These are phyloP conservation scores for Schizochytrium sp. DNA, from an alignment of 108 stramenopile genomes.

Conservation along the genomic window DNA sequence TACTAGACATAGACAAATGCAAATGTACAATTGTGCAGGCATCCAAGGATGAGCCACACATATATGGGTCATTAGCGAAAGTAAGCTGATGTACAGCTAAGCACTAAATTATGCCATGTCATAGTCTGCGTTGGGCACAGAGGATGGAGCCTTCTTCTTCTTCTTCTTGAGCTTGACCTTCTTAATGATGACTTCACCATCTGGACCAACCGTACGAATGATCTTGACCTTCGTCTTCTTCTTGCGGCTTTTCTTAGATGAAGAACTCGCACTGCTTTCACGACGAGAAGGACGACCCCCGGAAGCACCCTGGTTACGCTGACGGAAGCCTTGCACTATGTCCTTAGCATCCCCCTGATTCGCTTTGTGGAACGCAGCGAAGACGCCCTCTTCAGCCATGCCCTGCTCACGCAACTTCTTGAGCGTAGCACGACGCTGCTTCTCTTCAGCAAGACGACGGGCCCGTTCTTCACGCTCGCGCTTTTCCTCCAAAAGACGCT, in stretches of 20 bases:
- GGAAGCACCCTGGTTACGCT: neutral
- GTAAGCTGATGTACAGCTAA: too few relatives aligned
- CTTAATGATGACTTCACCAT: slow-evolving; percentile 27
- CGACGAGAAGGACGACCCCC: neutral
- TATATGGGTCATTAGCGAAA: too few relatives aligned
- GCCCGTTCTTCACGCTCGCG: slow-evolving; percentile 37
- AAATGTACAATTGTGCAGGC: too few relatives aligned
- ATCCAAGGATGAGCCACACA: too few relatives aligned
- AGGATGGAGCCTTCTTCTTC: slow-evolving; percentile 51
- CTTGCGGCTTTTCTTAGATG: slow-evolving; percentile 36
- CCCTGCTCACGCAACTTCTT: neutral
- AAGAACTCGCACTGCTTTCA: neutral
- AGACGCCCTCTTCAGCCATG: slow-evolving; percentile 13
- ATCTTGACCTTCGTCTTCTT: slow-evolving; percentile 59
- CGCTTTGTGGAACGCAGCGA: slow-evolving; percentile 24
- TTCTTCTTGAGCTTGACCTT: slow-evolving; percentile 47
- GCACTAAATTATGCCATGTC: slow-evolving; percentile 47
- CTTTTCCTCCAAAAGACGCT: neutral
- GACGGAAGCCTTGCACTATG: slow-evolving; percentile 28
- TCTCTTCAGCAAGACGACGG: slow-evolving; percentile 3
- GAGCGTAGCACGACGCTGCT: slow-evolving; percentile 30
- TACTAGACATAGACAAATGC: too few relatives aligned
- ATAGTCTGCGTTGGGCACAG: slow-evolving; percentile 50
- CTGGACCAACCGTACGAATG: neutral
- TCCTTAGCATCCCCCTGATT: slow-evolving; percentile 42